Evolutionary conservation across 495 filamentous ascomycete species (phyloP), one percentile per base, ranked within the genome.

Genomic region (Hypoxylon cercidicola): DNA sequence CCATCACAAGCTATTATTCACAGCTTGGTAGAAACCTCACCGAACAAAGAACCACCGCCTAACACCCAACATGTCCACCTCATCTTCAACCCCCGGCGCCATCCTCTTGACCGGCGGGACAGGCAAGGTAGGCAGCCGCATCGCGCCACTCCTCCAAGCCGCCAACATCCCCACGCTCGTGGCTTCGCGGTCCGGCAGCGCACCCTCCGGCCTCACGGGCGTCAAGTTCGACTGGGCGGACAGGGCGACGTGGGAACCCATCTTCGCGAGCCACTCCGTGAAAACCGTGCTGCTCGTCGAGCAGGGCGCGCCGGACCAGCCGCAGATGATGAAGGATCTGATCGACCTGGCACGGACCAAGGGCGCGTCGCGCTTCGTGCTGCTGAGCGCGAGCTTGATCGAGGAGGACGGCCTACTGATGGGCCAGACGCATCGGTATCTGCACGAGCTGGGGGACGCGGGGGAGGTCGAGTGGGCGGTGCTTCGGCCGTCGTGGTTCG

Each of bases 141-240:
- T 83, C 18, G 78, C 73, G 21, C 58, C 34, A 7, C 77, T 79
- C 6, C 74, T 83, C 21, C 51, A 74, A 2, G 56, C 60, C 13
- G 46, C 64, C 25, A 35, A 40, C 34, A 48, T 74, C 39, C 73
- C 72, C 13, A 59, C 72, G 44, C 63, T 84, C 10, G 50, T 77
- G 3, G 81, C 80, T 11, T 83, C 81, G 3, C 77, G 77, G 6
- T 73, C 62, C 21, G 64, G 67, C 32, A 61, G 23, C 10, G 35
- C 64, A 0, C 55, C 75, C 3, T 0, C 41, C n/a, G 41, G 55
- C 7, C 32, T 68, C 15, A 52, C 55, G 7, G 75, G 68, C 43
- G 74, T 81, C 16, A 66, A 68, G 25, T 85, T 85, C 59, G 76
- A 84, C 74, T 85, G 81, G 79, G 16, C 72, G 41, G 74, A 85